These are phyloP conservation scores for Amphibolis antarctica DNA, from an alignment of 106 monocot genomes.

Conservation along the genomic window DNA sequence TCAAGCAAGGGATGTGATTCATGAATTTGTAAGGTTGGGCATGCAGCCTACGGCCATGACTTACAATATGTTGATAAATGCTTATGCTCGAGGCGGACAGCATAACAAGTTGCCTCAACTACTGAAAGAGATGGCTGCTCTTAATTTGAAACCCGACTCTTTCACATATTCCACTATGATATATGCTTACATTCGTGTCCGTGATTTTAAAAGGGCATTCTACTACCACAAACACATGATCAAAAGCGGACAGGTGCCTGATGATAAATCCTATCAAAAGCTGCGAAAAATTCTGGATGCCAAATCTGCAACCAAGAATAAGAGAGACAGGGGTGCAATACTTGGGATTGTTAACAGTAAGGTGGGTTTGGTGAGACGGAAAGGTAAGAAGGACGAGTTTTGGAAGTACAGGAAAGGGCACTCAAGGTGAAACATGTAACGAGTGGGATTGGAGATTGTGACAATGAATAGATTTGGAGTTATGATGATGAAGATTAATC, in stretches of 20 bases:
- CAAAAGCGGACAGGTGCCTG: constrained; percentile 63
- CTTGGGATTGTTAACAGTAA: constrained; percentile 72
- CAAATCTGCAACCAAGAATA: constrained; percentile 63
- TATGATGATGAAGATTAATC: too few species aligned
- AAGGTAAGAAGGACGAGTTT: constrained; percentile 88
- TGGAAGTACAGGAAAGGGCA: constrained; percentile 45
- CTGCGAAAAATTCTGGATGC: constrained; percentile 55
- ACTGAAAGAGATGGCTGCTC: constrained; percentile 71
- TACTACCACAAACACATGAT: constrained; percentile 93
- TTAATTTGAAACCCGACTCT: constrained; percentile 67
- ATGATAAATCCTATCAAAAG: constrained; percentile 57
- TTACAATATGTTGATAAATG: constrained; percentile 97
- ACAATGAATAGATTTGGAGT: too few species aligned
- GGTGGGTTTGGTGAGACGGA: constrained; percentile 45
- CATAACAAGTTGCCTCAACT: constrained; percentile 76
- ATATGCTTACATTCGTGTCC: constrained; percentile 85
- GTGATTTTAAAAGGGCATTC: constrained; percentile 75
- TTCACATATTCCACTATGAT: constrained; percentile 85
- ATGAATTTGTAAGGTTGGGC: constrained; percentile 57
- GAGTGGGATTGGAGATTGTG: too few species aligned
- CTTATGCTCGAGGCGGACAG: constrained; percentile 87
- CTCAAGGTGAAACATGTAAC: not conserved
- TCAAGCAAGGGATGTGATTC: constrained; percentile 79
- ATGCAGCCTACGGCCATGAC: constrained; percentile 74
- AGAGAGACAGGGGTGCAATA: constrained; percentile 73